These are phyloP conservation scores for Fonsecaea multimorphosa DNA, from an alignment of 2,329 filamentous ascomycete species.

Conservation along the genomic window DNA sequence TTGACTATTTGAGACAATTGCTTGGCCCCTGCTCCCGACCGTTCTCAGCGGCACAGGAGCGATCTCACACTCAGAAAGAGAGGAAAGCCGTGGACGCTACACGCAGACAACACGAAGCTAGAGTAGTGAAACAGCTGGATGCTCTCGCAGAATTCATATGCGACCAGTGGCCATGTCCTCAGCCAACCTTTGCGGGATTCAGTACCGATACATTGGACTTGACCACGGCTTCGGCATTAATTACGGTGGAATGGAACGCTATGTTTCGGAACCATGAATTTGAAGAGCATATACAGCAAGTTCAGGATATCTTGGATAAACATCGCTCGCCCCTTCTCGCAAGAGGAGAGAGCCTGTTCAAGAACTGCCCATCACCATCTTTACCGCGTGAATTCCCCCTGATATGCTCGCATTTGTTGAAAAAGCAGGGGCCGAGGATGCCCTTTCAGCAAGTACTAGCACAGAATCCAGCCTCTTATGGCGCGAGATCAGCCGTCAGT, in stretches of 20 bases:
- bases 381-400: slow-evolving; percentile 6
- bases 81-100: slow-evolving; percentile 9
- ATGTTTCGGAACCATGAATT: slow-evolving; percentile 36
- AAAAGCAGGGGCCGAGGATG: slow-evolving; percentile 7
- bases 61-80: slow-evolving; percentile 6
- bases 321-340: background rate
- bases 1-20: slow-evolving; percentile 7
- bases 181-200: slow-evolving; percentile 9
- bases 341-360: background rate
- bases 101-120: background rate
- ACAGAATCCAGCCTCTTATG: background rate
- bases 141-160: slow-evolving; percentile 14
- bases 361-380: background rate
- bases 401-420: background rate
- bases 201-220: background rate
- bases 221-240: background rate
- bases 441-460: too few species aligned
- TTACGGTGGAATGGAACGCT: slow-evolving; percentile 17
- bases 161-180: slow-evolving; percentile 24
- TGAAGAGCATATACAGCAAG: slow-evolving; percentile 26
- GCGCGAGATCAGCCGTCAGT: too few species aligned
- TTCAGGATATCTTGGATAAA: slow-evolving; percentile 29
- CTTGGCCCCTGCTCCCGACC: background rate
- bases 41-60: background rate
- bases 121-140: background rate